Base-by-base conservation (phyloP, 2,329 filamentous ascomycete species). In the Colletotrichum eremochloae region DNA sequence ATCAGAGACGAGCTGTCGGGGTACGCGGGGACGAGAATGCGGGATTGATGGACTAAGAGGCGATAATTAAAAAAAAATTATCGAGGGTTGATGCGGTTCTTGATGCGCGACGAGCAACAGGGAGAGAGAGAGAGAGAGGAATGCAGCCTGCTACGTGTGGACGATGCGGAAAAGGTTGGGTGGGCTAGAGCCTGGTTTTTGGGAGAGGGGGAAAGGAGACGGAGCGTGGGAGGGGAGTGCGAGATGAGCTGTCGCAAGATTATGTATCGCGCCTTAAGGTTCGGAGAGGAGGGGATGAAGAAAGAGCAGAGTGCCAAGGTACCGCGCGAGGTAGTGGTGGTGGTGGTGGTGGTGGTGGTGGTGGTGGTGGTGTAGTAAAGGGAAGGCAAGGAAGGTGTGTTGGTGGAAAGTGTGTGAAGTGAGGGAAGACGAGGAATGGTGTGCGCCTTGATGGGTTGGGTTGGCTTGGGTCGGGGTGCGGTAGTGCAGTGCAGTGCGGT, bases 231-330 rank as follows among this genome's bases (percentile, higher is more conserved):
- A 42, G 58, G 42, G 58, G 33, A 56, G 62, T 60, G 65, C 46
- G 46, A 70, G 66, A 62, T 67, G 72, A 74, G 73, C 60, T 52
- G 73, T 74, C 71, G 73, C 73, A 74, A 74, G 71, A 56, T 74
- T 74, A 74, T 69, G 72, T 74, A 74, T 74, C 64, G 71, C 63
- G 61, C 65, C 70, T 69, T 67, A 69, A 48, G 62, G 70, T 69
- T 68, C 60, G 69, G 56, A n/a, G 52, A 63, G 40, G 62, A 67
- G 40, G 70, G 65, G 70, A 46, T 55, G 48, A 56, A 31, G 18
- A 57, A 53, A 58, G 48, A 63, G 18, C 42, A 65, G 52, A 48
- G 58, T 65, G 29, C 33, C 53, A 63, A 71, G 62, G 62, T 73
- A 71, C 61, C 24, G 67, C 62, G 52, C 62, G 46, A 73, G 63